A percentile compares a stretch with the other conserved stretches of the same genome.
Conservation (phyloP, 108 stramenopile species). For the Mayamaea pseudoterrestris region DNA sequence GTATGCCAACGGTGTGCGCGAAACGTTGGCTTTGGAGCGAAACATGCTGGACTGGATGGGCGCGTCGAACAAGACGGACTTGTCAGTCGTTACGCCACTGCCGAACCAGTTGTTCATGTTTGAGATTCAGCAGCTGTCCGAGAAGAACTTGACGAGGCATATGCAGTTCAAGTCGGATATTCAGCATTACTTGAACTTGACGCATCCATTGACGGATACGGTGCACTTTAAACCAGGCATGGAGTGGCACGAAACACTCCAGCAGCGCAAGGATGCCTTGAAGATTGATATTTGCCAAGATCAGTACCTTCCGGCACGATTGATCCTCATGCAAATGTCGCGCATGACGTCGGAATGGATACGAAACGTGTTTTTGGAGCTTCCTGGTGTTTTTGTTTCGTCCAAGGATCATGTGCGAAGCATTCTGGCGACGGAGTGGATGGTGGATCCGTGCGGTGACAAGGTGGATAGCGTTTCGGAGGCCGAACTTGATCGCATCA, state of each 20-base stretch:
- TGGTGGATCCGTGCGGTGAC: conserved; percentile 6
- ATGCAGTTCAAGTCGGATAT: conserved; percentile 13
- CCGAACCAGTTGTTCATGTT: conserved; percentile 22
- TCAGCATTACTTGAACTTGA: conserved; percentile 10
- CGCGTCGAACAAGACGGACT: too few relatives aligned
- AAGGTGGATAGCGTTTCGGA: too few relatives aligned
- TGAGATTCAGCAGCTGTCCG: conserved; percentile 10
- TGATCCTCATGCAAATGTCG: background rate
- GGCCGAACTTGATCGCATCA: too few relatives aligned
- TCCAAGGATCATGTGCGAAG: background rate
- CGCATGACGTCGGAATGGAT: conserved; percentile 8
- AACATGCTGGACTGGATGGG: background rate
- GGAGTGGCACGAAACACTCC: background rate
- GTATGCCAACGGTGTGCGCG: background rate
- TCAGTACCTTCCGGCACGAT: conserved; percentile 4
- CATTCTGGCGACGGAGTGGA: background rate
- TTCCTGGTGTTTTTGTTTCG: background rate
- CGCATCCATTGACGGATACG: background rate
- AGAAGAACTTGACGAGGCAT: background rate
- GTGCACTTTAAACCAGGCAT: background rate
- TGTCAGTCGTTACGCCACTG: background rate
- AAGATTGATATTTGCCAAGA: conserved; percentile 6
- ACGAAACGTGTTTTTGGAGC: conserved; percentile 2
- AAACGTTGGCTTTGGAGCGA: background rate
- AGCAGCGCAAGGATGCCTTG: background rate